phyloP scores from a whole-genome alignment of 140 eudicot species.

The Anethum foeniculum region DNA sequence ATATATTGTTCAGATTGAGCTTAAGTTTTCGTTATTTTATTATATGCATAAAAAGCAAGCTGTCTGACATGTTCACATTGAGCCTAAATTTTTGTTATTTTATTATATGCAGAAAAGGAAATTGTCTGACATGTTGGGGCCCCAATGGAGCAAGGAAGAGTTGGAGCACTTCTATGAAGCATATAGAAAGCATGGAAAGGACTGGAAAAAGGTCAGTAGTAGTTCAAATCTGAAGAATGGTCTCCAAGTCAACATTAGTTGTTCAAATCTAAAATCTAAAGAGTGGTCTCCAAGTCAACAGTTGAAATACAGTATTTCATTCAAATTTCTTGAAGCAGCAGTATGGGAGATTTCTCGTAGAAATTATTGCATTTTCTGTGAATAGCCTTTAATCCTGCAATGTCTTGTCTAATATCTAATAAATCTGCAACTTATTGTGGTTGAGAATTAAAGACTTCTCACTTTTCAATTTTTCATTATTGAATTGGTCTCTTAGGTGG shows the following conservation, averaged over 20 bases:
- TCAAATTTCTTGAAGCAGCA: not conserved
- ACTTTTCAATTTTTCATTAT: constrained; percentile 6
- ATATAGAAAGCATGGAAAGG: constrained; percentile 84
- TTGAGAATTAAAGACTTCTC: not conserved
- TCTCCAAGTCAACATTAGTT: not conserved
- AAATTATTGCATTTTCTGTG: not conserved
- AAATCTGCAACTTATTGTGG: not conserved
- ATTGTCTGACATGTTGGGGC: constrained; percentile 79
- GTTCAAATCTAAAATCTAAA: not conserved
- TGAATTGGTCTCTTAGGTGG: constrained; percentile 47
- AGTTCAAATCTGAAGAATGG: not conserved
- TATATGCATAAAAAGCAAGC: constrained; percentile 65
- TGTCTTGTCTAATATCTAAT: not conserved
- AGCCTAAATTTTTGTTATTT: not conserved
- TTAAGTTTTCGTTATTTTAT: not conserved
- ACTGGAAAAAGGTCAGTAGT: constrained; percentile 77
- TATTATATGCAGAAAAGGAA: constrained; percentile 61
- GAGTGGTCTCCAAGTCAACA: not conserved
- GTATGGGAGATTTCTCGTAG: not conserved
- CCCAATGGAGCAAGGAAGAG: constrained; percentile 88
- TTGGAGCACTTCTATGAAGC: constrained; percentile 81
- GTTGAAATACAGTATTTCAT: not conserved
- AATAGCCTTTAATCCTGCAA: not conserved
- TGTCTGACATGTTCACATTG: constrained; percentile 49
- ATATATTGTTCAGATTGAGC: not conserved